Evolutionary conservation across 2,329 filamentous ascomycete genomes (phyloP), one percentile per base, ranked within the genome.

Genomic region (Penicillium sumatraense): DNA sequence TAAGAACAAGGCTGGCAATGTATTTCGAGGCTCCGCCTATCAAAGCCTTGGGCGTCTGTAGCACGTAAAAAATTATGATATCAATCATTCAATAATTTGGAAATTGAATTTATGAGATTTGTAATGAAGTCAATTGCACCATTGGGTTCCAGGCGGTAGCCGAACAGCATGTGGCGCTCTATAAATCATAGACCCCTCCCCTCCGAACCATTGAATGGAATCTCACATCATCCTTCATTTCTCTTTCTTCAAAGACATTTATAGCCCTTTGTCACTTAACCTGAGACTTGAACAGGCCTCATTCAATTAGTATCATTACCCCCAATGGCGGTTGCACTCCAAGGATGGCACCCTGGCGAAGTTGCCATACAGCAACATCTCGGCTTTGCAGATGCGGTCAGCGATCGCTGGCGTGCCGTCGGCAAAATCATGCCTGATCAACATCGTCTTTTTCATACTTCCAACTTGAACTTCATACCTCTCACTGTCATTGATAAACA

Each of bases 301-400:
- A 13, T 13, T 31, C 4, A 6, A 13, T 14, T 14, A 10, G n/a
- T 5, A 14, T 3, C 29, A 26, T 10, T 24, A 5, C 3, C 56
- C 36, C 58, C 49, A 27, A 20, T 48, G 21, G 46, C 48, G 24
- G 26, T 47, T 33, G 58, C 60, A 48, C 41, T 64, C 13, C 44
- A 56, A 24, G 59, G 60, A 24, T 64, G 61, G 61, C 59, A 64
- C 49, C 61, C 59, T 4, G 60, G 61, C 26, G 60, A 64, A 44
- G n/a, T 57, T 6, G 33, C 38, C 33, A 47, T 67, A 48, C 57
- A 67, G 31, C 56, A 45, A 31, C 46, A 60, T 49, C 49, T 59
- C 29, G 49, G 64, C 29, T 62, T 55, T 57, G 49, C 55, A 24
- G 53, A 57, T 35, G 57, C 60, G 5, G 53, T 62, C 27, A 56